Percentiles rank a stretch among this genome's conserved stretches.
Evolutionary conservation across 306 rosid genomes (phyloP).

Genomic region (Vicia villosa): DNA sequence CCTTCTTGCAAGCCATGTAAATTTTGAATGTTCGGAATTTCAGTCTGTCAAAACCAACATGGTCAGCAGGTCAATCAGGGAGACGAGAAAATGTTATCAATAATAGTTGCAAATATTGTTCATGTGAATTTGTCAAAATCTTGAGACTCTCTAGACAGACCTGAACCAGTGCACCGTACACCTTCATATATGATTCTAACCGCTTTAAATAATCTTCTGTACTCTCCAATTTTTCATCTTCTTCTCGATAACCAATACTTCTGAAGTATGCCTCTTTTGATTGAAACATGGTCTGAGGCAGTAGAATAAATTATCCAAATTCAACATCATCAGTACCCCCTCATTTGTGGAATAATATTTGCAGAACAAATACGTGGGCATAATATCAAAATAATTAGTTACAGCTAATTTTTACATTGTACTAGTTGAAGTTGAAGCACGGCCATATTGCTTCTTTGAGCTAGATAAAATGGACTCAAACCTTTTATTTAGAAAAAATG

Average conservation of each 20-base stretch:
- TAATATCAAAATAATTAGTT: slow-evolving; percentile 22
- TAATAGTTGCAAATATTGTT: slow-evolving; percentile 10
- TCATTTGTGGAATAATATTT: slow-evolving; percentile 10
- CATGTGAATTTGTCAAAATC: slow-evolving; percentile 14
- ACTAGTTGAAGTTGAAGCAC: slow-evolving; percentile 31
- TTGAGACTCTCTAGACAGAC: slow-evolving; percentile 47
- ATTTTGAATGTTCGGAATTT: slow-evolving; percentile 53
- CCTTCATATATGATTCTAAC: slow-evolving; percentile 66
- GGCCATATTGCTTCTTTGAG: slow-evolving; percentile 11
- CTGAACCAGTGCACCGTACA: slow-evolving; percentile 87
- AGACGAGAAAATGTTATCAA: neutral
- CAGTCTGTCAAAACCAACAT: slow-evolving; percentile 61
- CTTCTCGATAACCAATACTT: slow-evolving; percentile 74
- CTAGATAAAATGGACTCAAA: slow-evolving; percentile 7
- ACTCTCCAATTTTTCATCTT: slow-evolving; percentile 63
- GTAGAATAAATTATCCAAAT: slow-evolving; percentile 25
- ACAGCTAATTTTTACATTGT: slow-evolving; percentile 15
- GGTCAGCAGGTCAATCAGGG: slow-evolving; percentile 13
- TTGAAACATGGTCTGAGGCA: slow-evolving; percentile 58
- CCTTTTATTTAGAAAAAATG: slow-evolving; percentile 32
- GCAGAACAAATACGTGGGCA: slow-evolving; percentile 11
- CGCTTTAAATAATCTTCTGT: slow-evolving; percentile 65
- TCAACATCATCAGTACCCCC: slow-evolving; percentile 25
- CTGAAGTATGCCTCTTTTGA: slow-evolving; percentile 67
- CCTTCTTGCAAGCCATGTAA: slow-evolving; percentile 79